phyloP scores from a whole-genome alignment of 2,329 filamentous ascomycete species.

The Exserohilum rostratum region DNA sequence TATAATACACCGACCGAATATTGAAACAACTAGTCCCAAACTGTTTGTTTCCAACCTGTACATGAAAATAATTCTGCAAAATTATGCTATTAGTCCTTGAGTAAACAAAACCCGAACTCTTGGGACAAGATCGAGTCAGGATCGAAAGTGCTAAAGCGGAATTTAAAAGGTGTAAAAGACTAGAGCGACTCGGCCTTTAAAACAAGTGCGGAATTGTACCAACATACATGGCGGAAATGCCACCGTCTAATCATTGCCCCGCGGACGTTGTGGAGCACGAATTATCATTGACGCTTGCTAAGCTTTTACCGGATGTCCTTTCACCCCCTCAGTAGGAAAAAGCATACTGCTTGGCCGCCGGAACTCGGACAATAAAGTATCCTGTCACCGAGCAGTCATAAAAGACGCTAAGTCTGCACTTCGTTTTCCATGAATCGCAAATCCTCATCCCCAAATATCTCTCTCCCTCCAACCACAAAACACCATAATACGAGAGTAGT shows the following conservation, averaged over 20 bases:
- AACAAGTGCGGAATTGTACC: not conserved
- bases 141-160: too few relatives aligned
- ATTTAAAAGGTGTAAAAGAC: not conserved
- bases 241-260: constrained; percentile 1
- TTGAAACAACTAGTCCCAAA: not conserved
- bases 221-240: not conserved
- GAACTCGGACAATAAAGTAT: too few relatives aligned
- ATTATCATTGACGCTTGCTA: constrained; percentile 32
- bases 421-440: too few relatives aligned
- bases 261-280: constrained; percentile 4
- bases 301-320: constrained; percentile 17
- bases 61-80: not conserved
- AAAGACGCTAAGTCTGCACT: too few relatives aligned
- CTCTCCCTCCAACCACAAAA: too few relatives aligned
- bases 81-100: not conserved
- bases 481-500: too few relatives aligned
- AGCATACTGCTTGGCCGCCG: too few relatives aligned
- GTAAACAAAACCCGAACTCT: not conserved
- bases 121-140: too few relatives aligned
- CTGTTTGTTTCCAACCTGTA: not conserved
- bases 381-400: too few relatives aligned
- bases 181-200: not conserved
- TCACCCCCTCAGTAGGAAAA: too few relatives aligned
- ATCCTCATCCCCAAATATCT: too few relatives aligned
- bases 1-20: too few relatives aligned